Evolutionary conservation across 2,329 filamentous ascomycete species (phyloP).

Genomic region (Colletotrichum costaricense): DNA sequence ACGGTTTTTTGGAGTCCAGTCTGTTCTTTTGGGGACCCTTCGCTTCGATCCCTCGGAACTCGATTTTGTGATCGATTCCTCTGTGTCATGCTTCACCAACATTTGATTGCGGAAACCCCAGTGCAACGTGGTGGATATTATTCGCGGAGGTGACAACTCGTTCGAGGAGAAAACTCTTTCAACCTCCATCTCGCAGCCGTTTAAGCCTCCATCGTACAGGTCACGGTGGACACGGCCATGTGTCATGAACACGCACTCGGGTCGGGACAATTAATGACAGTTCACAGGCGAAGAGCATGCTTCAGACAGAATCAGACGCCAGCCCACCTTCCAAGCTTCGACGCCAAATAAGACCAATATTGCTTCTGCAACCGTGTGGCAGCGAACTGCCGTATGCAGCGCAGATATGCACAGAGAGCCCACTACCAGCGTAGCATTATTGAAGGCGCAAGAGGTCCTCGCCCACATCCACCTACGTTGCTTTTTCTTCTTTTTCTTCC

Average conservation of each 20-base stretch:
- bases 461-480: constrained; percentile 4
- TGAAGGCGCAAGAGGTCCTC: constrained; percentile 12
- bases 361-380: constrained; percentile 3
- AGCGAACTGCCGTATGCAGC: constrained; percentile 23
- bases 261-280: background rate
- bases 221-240: constrained; percentile 7
- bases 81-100: background rate
- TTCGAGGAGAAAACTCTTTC: background rate
- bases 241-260: constrained; percentile 3
- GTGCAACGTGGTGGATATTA: background rate
- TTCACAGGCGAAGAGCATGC: constrained; percentile 3
- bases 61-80: background rate
- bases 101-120: background rate
- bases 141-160: background rate
- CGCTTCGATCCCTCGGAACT: background rate
- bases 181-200: constrained; percentile 3
- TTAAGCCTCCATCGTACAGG: constrained; percentile 22
- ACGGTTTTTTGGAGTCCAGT: background rate
- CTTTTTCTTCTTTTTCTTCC: constrained; percentile 9
- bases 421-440: constrained; percentile 25
- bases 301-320: background rate
- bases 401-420: constrained; percentile 16
- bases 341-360: constrained; percentile 13
- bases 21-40: constrained; percentile 20
- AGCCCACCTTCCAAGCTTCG: background rate